These are phyloP conservation scores for Tuber microsphaerosporum DNA, from an alignment of 495 filamentous ascomycete species.

Conservation along the genomic window DNA sequence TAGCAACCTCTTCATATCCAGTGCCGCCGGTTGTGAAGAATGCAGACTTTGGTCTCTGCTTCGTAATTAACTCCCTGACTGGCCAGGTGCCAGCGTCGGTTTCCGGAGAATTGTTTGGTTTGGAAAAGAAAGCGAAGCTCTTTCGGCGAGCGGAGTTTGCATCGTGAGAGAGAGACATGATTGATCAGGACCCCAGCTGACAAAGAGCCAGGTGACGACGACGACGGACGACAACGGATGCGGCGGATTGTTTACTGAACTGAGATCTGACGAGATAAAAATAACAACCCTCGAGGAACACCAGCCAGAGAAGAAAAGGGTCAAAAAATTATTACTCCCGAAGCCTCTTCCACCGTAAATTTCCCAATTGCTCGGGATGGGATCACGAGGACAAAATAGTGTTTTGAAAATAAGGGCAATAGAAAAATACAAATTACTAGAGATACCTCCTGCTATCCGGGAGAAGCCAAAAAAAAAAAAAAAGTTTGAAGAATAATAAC, in stretches of 20 bases:
- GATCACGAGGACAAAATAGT: constrained; percentile 9
- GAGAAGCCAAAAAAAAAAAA: not conserved
- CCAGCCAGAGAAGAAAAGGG: not conserved
- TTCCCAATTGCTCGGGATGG: not conserved
- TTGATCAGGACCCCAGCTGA: constrained; percentile 21
- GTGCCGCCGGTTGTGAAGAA: constrained; percentile 29
- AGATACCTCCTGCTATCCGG: not conserved
- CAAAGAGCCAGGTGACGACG: constrained; percentile 16
- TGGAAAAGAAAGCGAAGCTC: constrained; percentile 39
- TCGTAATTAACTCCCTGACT: constrained; percentile 22
- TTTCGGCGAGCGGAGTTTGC: constrained; percentile 34
- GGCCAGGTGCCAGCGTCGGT: constrained; percentile 26
- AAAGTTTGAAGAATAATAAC: not conserved
- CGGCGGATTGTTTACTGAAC: constrained; percentile 23
- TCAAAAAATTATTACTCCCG: not conserved
- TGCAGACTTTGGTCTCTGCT: constrained; percentile 38
- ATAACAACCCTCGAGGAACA: constrained; percentile 14
- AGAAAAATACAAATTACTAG: not conserved
- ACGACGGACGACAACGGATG: constrained; percentile 9
- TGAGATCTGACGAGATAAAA: constrained; percentile 19
- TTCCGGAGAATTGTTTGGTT: constrained; percentile 35
- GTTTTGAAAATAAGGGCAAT: constrained; percentile 5
- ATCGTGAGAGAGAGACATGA: constrained; percentile 27
- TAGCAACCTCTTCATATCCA: constrained; percentile 34
- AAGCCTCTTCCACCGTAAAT: not conserved